Base-by-base conservation (phyloP, 306 rosid species). In the Potentilla sterilis region DNA sequence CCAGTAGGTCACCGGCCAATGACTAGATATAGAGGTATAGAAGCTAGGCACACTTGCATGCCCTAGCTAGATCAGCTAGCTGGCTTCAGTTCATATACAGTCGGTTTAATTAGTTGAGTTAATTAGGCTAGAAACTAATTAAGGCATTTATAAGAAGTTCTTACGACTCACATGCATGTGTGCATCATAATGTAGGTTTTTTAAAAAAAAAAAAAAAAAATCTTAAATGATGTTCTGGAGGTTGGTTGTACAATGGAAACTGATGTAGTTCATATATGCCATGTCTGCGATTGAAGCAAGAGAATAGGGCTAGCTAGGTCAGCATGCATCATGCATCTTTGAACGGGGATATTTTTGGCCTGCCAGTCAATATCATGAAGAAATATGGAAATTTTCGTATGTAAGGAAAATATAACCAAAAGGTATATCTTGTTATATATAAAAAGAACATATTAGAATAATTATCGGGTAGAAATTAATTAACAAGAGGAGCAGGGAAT, bases 321-420 rank as follows among this genome's bases (percentile, higher is more conserved):
- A 57, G 40, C 65, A 28, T 59, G 65, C 37, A 72, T 82, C 65
- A 28, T 59, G 65, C 37, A 72, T 82, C 49, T 74, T 59, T 70
- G 79, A 51, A 83, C 74, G 80, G 77, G 81, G 90, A 88, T 86
- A 82, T 79, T 80, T 82, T 12, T 78, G 76, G 86, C 75, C 72
- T 79, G 82, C 67, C 83, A 79, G 80, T 84, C 85, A 78, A 64
- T 58, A 83, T 83, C 79, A 79, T 82, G 86, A 88, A 88, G 81
- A 34, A 40, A 83, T 85, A 81, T 24, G 75, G 86, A 90, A 91
- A 88, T 88, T 89, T 89, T 85, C 84, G 81, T 75, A 79, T 68
- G 81, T 11, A 79, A 80, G 85, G 80, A 76, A 76, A 86, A 78
- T n/a, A 51, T 69, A 47, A 18, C 54, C 73, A 61, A 62, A 35